A percentile compares a stretch with the other conserved stretches of the same genome.
Evolutionary conservation across 2,329 filamentous ascomycete species (phyloP).

Genomic region (Talaromyces sp.): DNA sequence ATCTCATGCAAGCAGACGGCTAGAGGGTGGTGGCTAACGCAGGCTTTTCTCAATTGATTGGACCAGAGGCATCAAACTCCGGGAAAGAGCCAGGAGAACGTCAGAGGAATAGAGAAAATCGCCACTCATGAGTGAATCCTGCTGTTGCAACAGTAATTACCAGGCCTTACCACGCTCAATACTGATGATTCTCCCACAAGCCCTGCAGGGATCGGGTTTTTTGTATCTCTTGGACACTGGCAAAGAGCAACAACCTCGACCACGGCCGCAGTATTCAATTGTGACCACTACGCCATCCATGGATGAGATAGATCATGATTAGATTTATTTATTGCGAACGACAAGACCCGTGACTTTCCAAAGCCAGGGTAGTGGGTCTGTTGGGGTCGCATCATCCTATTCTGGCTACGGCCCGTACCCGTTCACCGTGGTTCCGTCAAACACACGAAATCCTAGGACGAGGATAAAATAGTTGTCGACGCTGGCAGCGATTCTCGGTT

Average conservation of each 20-base stretch:
- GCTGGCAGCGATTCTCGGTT: neutral
- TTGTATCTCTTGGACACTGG: neutral
- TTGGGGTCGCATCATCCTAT: constrained; percentile 3
- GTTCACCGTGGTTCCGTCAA: neutral
- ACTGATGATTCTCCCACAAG: neutral
- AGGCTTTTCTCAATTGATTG: constrained; percentile 30
- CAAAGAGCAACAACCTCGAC: neutral
- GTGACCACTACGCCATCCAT: neutral
- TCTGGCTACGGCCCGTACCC: constrained; percentile 6
- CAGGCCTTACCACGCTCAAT: neutral
- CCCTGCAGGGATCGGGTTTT: neutral
- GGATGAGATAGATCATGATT: neutral
- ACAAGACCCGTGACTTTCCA: neutral
- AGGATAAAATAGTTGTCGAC: neutral
- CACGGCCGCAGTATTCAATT: neutral
- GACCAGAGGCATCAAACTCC: neutral
- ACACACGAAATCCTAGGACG: neutral
- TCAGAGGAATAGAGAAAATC: neutral
- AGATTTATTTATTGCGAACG: neutral
- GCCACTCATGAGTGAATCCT: neutral
- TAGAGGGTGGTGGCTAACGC: constrained; percentile 59
- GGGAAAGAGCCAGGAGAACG: constrained; percentile 1
- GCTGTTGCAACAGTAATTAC: constrained; percentile 1
- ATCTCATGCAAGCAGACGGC: constrained; percentile 62
- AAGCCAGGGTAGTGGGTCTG: neutral